These are phyloP conservation scores for Bjerkandera adusta DNA, from an alignment of 1,284 basidiomycete genomes.

Conservation along the genomic window DNA sequence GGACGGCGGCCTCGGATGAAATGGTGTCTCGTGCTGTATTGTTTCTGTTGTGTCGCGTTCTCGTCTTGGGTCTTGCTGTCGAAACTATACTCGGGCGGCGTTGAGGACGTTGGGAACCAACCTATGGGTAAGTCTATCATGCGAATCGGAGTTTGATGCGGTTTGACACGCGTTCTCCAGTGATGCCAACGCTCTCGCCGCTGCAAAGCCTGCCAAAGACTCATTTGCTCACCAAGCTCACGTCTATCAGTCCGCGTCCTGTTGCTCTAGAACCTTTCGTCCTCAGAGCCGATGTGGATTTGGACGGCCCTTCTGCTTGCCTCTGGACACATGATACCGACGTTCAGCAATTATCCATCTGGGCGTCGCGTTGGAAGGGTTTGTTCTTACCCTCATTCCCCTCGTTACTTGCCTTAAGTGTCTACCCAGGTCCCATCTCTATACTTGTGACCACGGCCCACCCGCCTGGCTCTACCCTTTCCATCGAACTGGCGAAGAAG, in stretches of 20 bases:
- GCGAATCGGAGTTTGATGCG: too few species aligned
- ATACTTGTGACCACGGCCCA: slow-evolving; percentile 45
- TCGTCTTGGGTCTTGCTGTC: slow-evolving; percentile 29
- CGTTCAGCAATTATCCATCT: slow-evolving; percentile 33
- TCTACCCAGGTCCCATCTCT: slow-evolving; percentile 52
- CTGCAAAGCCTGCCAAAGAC: slow-evolving; percentile 23
- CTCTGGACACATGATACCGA: slow-evolving; percentile 44
- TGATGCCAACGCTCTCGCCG: slow-evolving; percentile 12
- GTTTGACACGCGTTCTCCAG: too few species aligned
- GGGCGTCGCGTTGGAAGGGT: slow-evolving; percentile 51
- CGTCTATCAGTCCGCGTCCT: slow-evolving; percentile 24
- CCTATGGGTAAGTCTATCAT: too few species aligned
- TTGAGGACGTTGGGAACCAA: background rate
- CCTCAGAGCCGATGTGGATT: slow-evolving; percentile 17
- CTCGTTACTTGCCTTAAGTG: slow-evolving; percentile 1
- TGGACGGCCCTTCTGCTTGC: slow-evolving; percentile 43
- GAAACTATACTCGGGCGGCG: slow-evolving; percentile 8
- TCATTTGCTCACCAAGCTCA: slow-evolving; percentile 30
- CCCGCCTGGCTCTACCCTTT: slow-evolving; percentile 28
- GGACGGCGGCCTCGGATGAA: slow-evolving; percentile 16
- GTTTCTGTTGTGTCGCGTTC: slow-evolving; percentile 38
- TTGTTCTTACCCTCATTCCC: slow-evolving; percentile 8
- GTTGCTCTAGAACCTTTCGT: slow-evolving; percentile 26
- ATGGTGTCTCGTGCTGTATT: slow-evolving; percentile 39
- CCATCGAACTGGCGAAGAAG: slow-evolving; percentile 16